Conservation (phyloP, 2,329 filamentous ascomycete species). For the Phyllosticta capitalensis region DNA sequence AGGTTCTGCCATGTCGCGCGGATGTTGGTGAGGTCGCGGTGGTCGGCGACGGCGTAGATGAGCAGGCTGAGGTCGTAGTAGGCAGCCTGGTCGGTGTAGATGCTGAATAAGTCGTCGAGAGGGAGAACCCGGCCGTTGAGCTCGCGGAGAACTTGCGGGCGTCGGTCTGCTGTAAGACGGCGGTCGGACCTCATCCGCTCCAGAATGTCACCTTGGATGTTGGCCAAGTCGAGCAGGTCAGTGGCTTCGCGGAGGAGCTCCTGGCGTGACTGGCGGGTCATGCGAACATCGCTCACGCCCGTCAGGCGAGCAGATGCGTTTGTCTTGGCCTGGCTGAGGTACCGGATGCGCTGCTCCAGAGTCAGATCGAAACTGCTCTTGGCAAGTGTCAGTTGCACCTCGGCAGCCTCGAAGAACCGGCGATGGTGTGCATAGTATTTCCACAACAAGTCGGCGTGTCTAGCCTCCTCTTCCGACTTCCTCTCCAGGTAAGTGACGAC, state of each 20-base stretch:
- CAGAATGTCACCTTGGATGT: constrained; percentile 87
- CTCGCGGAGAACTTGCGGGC: constrained; percentile 52
- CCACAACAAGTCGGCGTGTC: constrained; percentile 85
- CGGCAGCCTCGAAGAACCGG: constrained; percentile 76
- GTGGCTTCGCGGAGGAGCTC: constrained; percentile 74
- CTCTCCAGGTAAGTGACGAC: constrained; percentile 79
- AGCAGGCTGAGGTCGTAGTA: constrained; percentile 92
- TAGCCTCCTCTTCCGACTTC: constrained; percentile 60
- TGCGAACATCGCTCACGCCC: constrained; percentile 50
- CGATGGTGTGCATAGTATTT: constrained; percentile 80
- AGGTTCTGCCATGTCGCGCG: constrained; percentile 74
- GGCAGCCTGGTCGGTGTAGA: constrained; percentile 78
- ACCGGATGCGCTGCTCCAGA: constrained; percentile 79
- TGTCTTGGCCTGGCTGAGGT: constrained; percentile 81
- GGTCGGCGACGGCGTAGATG: constrained; percentile 86
- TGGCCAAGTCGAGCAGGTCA: constrained; percentile 82
- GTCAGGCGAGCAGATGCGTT: constrained; percentile 79
- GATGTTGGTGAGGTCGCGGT: constrained; percentile 80
- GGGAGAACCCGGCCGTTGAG: constrained; percentile 71
- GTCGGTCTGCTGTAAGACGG: constrained; percentile 56
- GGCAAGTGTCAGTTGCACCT: constrained; percentile 75
- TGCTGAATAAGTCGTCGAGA: constrained; percentile 81
- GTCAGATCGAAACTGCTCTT: constrained; percentile 69
- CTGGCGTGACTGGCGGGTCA: constrained; percentile 65
- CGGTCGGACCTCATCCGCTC: constrained; percentile 65